A percentile compares a stretch with the other conserved stretches of the same genome.
phyloP scores from a whole-genome alignment of 768 basidiomycete genomes.

The Lenzites betulinus region DNA sequence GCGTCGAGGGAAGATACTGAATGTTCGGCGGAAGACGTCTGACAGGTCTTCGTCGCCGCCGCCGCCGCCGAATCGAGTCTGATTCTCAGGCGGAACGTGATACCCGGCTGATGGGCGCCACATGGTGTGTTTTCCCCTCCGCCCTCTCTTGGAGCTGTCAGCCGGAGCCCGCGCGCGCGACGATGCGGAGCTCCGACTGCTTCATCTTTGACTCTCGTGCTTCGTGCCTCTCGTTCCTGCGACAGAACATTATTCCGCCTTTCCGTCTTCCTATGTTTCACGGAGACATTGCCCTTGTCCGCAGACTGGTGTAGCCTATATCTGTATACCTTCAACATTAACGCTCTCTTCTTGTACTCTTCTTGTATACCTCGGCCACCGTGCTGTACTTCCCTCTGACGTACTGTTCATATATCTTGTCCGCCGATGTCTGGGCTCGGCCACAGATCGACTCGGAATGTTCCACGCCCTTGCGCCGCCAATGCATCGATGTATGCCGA shows the following conservation, averaged over 20 bases:
- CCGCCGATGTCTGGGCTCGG: not conserved
- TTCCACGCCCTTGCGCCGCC: no score
- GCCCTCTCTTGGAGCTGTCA: not conserved
- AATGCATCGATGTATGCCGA: no score
- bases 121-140: constrained; percentile 2
- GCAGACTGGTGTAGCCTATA: not conserved
- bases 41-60: not conserved
- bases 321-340: not conserved
- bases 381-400: no score
- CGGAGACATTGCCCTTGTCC: no score
- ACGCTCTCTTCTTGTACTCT: not conserved
- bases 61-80: constrained; percentile 8
- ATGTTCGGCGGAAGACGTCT: constrained; percentile 11
- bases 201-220: not conserved
- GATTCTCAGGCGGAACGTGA: constrained; percentile 19
- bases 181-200: not conserved
- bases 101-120: constrained; percentile 20
- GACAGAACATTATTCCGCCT: not conserved
- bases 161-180: not conserved
- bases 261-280: not conserved
- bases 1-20: constrained; percentile 9
- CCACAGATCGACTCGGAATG: no score
- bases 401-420: not conserved
- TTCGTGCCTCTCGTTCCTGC: not conserved
- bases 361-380: no score